Evolutionary conservation across 768 basidiomycete genomes (phyloP).

Genomic region (Dendrothele bispora): DNA sequence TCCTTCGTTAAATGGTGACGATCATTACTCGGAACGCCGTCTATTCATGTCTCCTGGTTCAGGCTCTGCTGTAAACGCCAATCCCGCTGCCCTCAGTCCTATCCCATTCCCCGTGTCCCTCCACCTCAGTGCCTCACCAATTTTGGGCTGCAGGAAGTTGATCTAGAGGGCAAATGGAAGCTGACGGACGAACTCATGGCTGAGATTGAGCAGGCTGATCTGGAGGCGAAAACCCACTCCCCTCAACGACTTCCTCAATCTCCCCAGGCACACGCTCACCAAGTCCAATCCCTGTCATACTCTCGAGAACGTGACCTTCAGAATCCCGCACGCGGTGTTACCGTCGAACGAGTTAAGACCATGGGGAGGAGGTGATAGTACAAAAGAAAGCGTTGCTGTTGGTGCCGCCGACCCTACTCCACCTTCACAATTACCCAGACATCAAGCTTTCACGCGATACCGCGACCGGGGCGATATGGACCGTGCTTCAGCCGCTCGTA

Average conservation of each 20-base stretch:
- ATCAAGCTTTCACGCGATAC: slow-evolving; percentile 33
- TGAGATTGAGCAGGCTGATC: slow-evolving; percentile 71
- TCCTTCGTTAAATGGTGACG: slow-evolving; percentile 27
- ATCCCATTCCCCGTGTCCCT: slow-evolving; percentile 56
- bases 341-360: slow-evolving; percentile 54
- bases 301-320: not conserved
- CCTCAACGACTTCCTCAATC: slow-evolving; percentile 28
- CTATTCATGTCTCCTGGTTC: slow-evolving; percentile 33
- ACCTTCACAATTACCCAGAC: slow-evolving; percentile 28
- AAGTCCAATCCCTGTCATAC: not conserved
- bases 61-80: slow-evolving; percentile 9
- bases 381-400: slow-evolving; percentile 59
- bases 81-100: slow-evolving; percentile 2
- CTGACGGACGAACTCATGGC: slow-evolving; percentile 70
- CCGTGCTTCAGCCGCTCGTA: slow-evolving; percentile 55
- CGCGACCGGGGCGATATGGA: slow-evolving; percentile 39
- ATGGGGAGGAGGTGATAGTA: slow-evolving; percentile 54
- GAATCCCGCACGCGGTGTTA: slow-evolving; percentile 38
- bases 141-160: too few species aligned
- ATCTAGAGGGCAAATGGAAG: slow-evolving; percentile 58
- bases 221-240: too few species aligned
- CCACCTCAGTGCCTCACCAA: slow-evolving; percentile 57
- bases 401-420: slow-evolving; percentile 39
- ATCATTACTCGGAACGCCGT: slow-evolving; percentile 29
- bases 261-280: not conserved